phyloP scores from a whole-genome alignment of 805 yeast species.

The Komagataella ulmi region DNA sequence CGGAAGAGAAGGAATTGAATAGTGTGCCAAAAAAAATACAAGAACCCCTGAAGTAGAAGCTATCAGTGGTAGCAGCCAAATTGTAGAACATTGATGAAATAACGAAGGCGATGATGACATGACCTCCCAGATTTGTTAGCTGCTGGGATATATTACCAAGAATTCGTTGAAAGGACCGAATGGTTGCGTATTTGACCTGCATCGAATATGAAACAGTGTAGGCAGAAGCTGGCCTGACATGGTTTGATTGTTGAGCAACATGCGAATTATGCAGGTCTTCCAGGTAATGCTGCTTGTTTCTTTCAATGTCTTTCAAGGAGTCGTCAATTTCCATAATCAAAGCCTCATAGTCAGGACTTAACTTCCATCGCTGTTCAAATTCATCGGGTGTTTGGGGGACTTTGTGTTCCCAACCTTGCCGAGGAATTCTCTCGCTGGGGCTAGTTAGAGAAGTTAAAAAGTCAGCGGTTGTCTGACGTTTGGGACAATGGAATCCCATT shows the following conservation, averaged over 20 bases:
- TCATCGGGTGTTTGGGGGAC: constrained; percentile 42
- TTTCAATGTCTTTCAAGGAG: constrained; percentile 5
- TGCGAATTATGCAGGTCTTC: constrained; percentile 15
- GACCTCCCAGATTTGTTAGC: constrained; percentile 22
- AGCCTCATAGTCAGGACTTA: constrained; percentile 25
- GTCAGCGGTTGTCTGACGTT: constrained; percentile 48
- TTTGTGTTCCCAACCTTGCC: constrained; percentile 27
- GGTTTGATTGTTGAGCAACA: constrained; percentile 26
- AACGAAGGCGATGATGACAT: constrained; percentile 31
- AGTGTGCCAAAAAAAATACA: constrained; percentile 22
- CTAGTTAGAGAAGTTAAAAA: constrained; percentile 39
- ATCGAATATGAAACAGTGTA: constrained; percentile 29
- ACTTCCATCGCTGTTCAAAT: constrained; percentile 36
- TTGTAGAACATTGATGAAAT: constrained; percentile 39
- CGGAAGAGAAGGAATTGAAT: constrained; percentile 29
- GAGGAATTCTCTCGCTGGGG: constrained; percentile 33
- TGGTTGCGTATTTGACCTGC: constrained; percentile 31
- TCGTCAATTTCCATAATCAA: constrained; percentile 30
- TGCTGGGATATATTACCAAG: constrained; percentile 30
- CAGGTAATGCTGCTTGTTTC: constrained; percentile 10
- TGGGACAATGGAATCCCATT: constrained; percentile 45
- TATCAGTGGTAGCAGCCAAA: constrained; percentile 19
- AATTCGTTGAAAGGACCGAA: constrained; percentile 29
- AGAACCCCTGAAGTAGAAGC: constrained; percentile 29
- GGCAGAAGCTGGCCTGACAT: constrained; percentile 26